Evolutionary conservation across 139 green algal species (phyloP).

Genomic region (Axilococcus clingmanii): DNA sequence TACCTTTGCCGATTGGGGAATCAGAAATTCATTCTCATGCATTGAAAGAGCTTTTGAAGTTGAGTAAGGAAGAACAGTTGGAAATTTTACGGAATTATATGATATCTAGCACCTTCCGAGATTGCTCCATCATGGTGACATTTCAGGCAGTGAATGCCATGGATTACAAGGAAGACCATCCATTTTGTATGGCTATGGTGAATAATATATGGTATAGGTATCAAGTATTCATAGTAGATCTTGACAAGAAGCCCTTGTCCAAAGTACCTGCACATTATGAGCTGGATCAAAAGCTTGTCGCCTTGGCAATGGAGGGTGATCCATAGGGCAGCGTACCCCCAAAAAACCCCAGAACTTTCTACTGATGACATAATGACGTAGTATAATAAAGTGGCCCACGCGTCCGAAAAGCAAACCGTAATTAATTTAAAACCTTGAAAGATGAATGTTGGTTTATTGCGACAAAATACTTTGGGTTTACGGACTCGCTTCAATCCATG

Average conservation of each 20-base stretch:
- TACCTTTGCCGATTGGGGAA: not conserved
- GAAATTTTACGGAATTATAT: slow-evolving; percentile 52
- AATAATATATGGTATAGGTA: slow-evolving; percentile 4
- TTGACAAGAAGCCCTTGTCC: slow-evolving; percentile 59
- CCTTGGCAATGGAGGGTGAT: no score
- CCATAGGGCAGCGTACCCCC: no score
- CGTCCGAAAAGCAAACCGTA: no score
- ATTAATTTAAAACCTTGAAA: no score
- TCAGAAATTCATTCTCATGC: not conserved
- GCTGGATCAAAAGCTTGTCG: slow-evolving; percentile 47
- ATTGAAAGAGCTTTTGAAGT: slow-evolving; percentile 11
- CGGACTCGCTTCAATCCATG: no score
- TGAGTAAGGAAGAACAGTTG: slow-evolving; percentile 16
- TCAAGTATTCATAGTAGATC: slow-evolving; percentile 52
- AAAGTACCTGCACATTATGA: slow-evolving; percentile 51
- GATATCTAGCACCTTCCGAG: slow-evolving; percentile 63
- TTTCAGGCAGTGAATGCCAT: slow-evolving; percentile 21
- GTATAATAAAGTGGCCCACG: no score
- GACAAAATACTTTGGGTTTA: no score
- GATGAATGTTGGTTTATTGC: no score
- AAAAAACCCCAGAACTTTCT: no score
- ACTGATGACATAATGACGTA: no score
- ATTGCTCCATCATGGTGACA: slow-evolving; percentile 74
- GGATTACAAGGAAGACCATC: not conserved
- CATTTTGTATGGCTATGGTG: not conserved